These are phyloP conservation scores for Pueraria montana DNA, from an alignment of 306 rosid genomes.

Conservation along the genomic window DNA sequence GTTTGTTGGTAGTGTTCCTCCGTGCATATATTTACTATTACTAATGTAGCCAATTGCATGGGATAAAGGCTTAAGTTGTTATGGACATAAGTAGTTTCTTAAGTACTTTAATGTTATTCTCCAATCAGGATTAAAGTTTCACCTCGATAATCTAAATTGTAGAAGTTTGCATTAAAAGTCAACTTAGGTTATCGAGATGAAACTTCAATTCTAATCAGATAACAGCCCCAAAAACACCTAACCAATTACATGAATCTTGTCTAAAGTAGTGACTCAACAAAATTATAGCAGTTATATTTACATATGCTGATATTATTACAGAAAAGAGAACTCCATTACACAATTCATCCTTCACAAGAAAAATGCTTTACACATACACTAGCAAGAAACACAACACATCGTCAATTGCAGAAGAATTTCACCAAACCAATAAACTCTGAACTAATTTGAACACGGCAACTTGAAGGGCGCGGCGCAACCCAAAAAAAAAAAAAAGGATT, in stretches of 20 bases:
- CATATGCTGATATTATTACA: neutral
- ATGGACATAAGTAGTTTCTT: neutral
- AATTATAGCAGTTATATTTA: neutral
- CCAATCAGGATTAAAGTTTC: neutral
- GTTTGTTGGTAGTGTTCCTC: neutral
- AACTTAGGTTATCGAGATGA: neutral
- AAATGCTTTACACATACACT: slow-evolving; percentile 10
- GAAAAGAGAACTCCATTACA: neutral
- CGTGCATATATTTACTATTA: slow-evolving; percentile 12
- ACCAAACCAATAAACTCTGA: slow-evolving; percentile 16
- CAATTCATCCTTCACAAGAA: slow-evolving; percentile 1
- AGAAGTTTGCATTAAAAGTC: neutral
- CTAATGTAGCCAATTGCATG: neutral
- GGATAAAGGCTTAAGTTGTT: neutral
- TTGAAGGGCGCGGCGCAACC: neutral
- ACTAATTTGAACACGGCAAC: slow-evolving; percentile 1
- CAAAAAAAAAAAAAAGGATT: neutral
- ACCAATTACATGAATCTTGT: neutral
- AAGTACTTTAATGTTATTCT: neutral
- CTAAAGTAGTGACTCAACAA: neutral
- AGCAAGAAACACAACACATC: slow-evolving; percentile 2
- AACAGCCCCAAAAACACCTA: neutral
- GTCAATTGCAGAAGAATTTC: neutral
- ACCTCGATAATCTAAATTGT: neutral
- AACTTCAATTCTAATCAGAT: neutral